phyloP scores from a whole-genome alignment of 257 asterid genomes.

The Leonotis leonurus region DNA sequence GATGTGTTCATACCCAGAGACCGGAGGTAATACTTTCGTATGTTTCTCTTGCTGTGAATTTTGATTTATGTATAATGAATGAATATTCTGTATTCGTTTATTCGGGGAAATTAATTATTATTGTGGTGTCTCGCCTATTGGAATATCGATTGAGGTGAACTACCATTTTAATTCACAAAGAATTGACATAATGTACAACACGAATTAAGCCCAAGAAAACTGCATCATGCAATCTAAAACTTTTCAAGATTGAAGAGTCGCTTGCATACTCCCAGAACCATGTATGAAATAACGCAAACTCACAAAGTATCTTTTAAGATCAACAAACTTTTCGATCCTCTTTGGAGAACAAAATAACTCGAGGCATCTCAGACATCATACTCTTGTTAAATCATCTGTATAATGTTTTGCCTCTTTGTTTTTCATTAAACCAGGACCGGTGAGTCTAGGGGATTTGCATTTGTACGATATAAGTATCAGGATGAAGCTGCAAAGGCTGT shows the following conservation, averaged over 20 bases:
- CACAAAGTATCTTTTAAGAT: no score
- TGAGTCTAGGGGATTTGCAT: constrained; percentile 69
- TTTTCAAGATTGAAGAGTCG: no score
- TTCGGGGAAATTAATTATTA: no score
- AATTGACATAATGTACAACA: no score
- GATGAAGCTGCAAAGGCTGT: constrained; percentile 96
- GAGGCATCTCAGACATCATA: neutral
- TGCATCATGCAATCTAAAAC: no score
- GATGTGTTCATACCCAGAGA: constrained; percentile 84
- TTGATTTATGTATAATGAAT: neutral
- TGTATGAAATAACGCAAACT: no score
- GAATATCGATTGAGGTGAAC: no score
- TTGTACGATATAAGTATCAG: constrained; percentile 80
- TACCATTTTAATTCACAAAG: neutral
- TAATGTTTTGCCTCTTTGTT: neutral
- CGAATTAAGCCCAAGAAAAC: no score
- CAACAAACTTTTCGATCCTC: no score
- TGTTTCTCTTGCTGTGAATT: neutral
- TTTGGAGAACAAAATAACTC: no score
- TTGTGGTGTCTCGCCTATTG: neutral
- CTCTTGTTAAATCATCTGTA: neutral
- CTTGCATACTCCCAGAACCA: no score
- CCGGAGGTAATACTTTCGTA: constrained; percentile 41
- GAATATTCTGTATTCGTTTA: neutral
- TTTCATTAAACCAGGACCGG: constrained; percentile 53